These are phyloP conservation scores for Aureobasidium mangrovei DNA, from an alignment of 2,329 filamentous ascomycete genomes.

Conservation along the genomic window DNA sequence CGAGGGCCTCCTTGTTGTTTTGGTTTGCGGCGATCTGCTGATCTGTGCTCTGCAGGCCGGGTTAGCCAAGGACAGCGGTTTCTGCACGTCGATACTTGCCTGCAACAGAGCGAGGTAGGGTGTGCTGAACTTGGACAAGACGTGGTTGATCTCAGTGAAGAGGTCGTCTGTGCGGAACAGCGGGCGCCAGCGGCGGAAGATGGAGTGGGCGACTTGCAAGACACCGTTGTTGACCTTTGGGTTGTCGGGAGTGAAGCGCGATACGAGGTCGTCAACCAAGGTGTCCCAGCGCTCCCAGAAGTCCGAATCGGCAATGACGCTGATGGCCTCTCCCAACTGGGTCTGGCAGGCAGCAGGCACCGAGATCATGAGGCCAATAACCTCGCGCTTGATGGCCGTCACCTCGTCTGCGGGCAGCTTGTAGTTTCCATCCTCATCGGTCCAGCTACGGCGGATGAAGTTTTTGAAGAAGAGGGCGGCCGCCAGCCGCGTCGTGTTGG, in stretches of 20 bases:
- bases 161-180: slow-evolving; percentile 88
- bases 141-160: slow-evolving; percentile 94
- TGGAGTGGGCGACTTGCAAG: slow-evolving; percentile 93
- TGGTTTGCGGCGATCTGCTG: slow-evolving; percentile 63
- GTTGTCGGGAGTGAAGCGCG: slow-evolving; percentile 72
- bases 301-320: slow-evolving; percentile 93
- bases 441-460: slow-evolving; percentile 90
- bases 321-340: slow-evolving; percentile 93
- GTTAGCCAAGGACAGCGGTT: neutral
- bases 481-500: slow-evolving; percentile 71
- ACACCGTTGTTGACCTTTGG: slow-evolving; percentile 85
- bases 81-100: neutral
- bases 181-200: slow-evolving; percentile 92
- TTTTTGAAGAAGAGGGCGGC: slow-evolving; percentile 97
- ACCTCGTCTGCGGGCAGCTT: slow-evolving; percentile 80
- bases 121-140: slow-evolving; percentile 71
- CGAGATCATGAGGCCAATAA: slow-evolving; percentile 93
- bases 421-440: slow-evolving; percentile 90
- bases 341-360: slow-evolving; percentile 81
- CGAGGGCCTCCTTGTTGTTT: slow-evolving; percentile 64
- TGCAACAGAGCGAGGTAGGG: slow-evolving; percentile 71
- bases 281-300: slow-evolving; percentile 96
- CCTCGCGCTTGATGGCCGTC: slow-evolving; percentile 80
- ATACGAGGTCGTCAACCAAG: slow-evolving; percentile 87
- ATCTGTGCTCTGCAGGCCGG: slow-evolving; percentile 52